Evolutionary conservation across 805 yeast species (phyloP).

Genomic region (Wickerhamomyces tratensis): DNA sequence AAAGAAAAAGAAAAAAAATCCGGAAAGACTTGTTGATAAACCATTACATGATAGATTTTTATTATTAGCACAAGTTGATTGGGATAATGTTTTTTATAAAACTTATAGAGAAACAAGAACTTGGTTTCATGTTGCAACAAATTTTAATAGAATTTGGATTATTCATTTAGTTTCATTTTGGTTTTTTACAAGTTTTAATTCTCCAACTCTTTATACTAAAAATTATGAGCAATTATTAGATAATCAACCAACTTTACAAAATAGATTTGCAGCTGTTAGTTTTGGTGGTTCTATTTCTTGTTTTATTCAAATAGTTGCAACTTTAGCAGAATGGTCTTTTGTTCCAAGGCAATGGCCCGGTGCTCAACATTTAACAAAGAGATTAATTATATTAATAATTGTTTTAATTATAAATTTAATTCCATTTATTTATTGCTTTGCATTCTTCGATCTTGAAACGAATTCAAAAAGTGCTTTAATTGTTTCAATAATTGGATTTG

Average conservation of each 20-base stretch:
- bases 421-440: constrained; percentile 47
- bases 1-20: too few species aligned
- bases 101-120: constrained; percentile 67
- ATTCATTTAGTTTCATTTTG: constrained; percentile 69
- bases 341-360: constrained; percentile 74
- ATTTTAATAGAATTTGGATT: constrained; percentile 74
- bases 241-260: constrained; percentile 53
- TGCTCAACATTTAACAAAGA: constrained; percentile 43
- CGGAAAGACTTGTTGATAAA: constrained; percentile 37
- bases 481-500: constrained; percentile 43
- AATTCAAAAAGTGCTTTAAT: constrained; percentile 28
- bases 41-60: constrained; percentile 44
- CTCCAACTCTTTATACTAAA: constrained; percentile 60
- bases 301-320: constrained; percentile 45
- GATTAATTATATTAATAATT: constrained; percentile 33
- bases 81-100: constrained; percentile 63
- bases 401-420: constrained; percentile 35
- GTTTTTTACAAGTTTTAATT: constrained; percentile 66
- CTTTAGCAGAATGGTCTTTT: constrained; percentile 47
- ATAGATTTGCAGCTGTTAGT: constrained; percentile 47
- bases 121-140: constrained; percentile 67
- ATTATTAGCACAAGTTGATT: constrained; percentile 41
- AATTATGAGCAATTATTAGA: constrained; percentile 42
- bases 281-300: constrained; percentile 61
- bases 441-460: constrained; percentile 26